A percentile compares a stretch with the other conserved stretches of the same genome.
These are phyloP conservation scores for Phytomonas sp. DNA, from an alignment of 208 protist species.

Conservation along the genomic window DNA sequence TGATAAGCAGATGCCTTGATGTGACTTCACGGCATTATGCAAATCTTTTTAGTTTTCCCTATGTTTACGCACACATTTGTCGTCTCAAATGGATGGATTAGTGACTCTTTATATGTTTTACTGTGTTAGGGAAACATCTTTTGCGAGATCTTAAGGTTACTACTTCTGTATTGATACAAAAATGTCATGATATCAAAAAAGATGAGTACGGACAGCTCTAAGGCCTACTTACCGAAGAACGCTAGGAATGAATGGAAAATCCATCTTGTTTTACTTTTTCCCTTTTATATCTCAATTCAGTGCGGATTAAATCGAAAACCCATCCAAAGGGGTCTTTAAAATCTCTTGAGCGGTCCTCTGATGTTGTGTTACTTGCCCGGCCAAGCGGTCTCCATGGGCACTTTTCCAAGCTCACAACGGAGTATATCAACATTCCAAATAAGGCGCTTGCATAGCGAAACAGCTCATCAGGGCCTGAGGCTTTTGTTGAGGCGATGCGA, in stretches of 20 bases:
- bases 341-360: not conserved
- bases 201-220: not conserved
- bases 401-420: not conserved
- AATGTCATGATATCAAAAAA: not conserved
- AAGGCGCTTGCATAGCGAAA: no score
- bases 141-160: not conserved
- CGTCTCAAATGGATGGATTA: not conserved
- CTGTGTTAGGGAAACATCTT: not conserved
- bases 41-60: not conserved
- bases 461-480: no score
- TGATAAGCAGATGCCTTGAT: not conserved
- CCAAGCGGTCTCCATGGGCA: not conserved
- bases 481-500: no score
- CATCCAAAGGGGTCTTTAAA: not conserved
- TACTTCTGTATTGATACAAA: not conserved
- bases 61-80: not conserved
- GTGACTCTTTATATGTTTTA: not conserved
- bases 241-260: not conserved
- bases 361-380: not conserved
- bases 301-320: not conserved
- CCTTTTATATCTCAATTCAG: not conserved
- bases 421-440: no score
- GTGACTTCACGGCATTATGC: not conserved
- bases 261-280: not conserved
- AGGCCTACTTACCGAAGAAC: not conserved